A percentile compares a stretch with the other conserved stretches of the same genome.
Evolutionary conservation across 1,139 yeast genomes (phyloP).

Genomic region (Hyphopichia burtonii): DNA sequence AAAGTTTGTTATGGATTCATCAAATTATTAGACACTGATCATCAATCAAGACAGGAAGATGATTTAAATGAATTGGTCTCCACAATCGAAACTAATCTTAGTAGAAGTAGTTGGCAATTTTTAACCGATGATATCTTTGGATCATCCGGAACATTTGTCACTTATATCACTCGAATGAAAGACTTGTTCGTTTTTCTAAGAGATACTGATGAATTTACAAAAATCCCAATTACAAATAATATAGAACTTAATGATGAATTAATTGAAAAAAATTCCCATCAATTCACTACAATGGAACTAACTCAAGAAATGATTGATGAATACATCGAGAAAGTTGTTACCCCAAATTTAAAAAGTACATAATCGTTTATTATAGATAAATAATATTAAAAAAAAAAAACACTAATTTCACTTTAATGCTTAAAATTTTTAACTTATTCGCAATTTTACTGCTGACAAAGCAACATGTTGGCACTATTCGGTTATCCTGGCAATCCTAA

Average conservation of each 20-base stretch:
- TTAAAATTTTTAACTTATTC: no score
- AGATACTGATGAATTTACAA: slow-evolving; percentile 7
- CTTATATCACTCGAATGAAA: slow-evolving; percentile 27
- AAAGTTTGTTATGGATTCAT: slow-evolving; percentile 1
- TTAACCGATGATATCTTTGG: slow-evolving; percentile 28
- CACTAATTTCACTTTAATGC: no score
- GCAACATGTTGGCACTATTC: no score
- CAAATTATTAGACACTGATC: slow-evolving; percentile 1
- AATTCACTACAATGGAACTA: slow-evolving; percentile 23
- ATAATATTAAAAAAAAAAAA: no score
- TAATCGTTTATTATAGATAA: no score
- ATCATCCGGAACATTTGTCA: slow-evolving; percentile 23
- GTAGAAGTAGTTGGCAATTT: slow-evolving; percentile 12
- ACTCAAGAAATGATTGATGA: slow-evolving; percentile 20
- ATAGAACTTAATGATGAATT: slow-evolving; percentile 20
- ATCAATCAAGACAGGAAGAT: slow-evolving; percentile 1
- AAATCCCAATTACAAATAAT: slow-evolving; percentile 17
- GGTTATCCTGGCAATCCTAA: no score
- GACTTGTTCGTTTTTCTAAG: slow-evolving; percentile 24
- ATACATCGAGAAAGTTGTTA: slow-evolving; percentile 25
- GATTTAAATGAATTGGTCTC: slow-evolving; percentile 3
- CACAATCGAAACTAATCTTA: neutral
- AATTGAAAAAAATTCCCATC: slow-evolving; percentile 14
- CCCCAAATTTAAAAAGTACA: slow-evolving; percentile 6
- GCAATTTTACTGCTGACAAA: no score